Evolutionary conservation across 2,329 filamentous ascomycete species (phyloP), one percentile per base, ranked within the genome.

Genomic region (Sclerotiophoma versabilis): DNA sequence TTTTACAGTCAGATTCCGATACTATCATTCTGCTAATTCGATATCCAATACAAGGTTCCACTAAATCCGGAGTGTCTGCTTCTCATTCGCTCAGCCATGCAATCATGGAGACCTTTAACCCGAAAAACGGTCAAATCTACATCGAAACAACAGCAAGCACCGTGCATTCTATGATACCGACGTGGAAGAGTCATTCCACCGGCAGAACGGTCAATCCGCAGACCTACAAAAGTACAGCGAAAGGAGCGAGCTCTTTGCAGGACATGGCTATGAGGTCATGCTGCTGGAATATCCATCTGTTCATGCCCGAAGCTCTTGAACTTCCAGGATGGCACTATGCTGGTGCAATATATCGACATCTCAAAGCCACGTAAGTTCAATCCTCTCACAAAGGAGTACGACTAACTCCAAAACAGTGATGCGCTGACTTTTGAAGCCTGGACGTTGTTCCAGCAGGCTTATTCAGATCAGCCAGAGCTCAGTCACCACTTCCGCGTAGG

Each of bases 91-190:
- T 8, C 5, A 39, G 15, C n/a, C 26, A 11, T 19, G 9, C 26
- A 19, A n/a, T 5, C 22, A 52, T 52, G 49, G 5, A 36, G 17
- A 19, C 36, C 2, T 52, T 52, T 27, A 34, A 52, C 14, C 34
- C 33, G 11, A 33, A 46, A 1, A 52, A 52, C 25, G 49, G 49
- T 4, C 49, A 52, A 25, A 25, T 47, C 4, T 53, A 53, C 30
- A 42, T 17, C 2, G 49, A 53, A 17, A 42, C 23, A 5, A 43
- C 25, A 8, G 42, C 23, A 15, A 25, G 29, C n/a, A 15, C n/a
- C 19, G 20, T 22, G 2, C 23, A 6, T 8, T 42, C 43, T 10
- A 47, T 47, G 36, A 11, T 34, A 2, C 37, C 36, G 2, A 19
- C 23, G 3, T 42, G 36, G 36, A 42, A 32, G 17, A 22, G 23